Base-by-base conservation (phyloP, 2,329 filamentous ascomycete species). In the Fusarium sp. region DNA sequence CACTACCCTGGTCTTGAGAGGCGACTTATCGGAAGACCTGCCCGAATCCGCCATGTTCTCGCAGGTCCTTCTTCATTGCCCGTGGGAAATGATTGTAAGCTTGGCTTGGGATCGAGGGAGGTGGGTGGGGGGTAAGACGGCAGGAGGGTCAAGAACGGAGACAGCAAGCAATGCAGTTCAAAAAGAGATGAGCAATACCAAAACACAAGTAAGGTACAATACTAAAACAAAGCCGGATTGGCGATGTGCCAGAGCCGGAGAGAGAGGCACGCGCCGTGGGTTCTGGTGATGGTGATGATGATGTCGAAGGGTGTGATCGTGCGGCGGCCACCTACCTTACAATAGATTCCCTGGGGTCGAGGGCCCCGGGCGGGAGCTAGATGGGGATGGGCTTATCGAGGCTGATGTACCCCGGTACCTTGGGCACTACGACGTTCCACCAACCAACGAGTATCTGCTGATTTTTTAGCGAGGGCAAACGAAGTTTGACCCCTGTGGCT, bases 11-110 rank as follows among this genome's bases (percentile, higher is more conserved):
- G 76, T 70, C 61, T 80, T 77, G 63, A 78, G 67, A 69, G 83
- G 81, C 69, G 84, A 84, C 69, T 77, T 83, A 74, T 79, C 78
- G 69, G 78, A 75, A 67, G 81, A 75, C 69, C 78, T 81, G 77
- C 75, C 77, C 76, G 80, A 76, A 78, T 87, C 86, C 83, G 85
- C 81, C 86, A 88, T 88, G 77, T 77, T 81, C 70, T 79, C 72
- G 76, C 68, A 65, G 73, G 72, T 60, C 64, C 71, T 72, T 68
- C 74, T 68, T 81, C 81, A 83, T 82, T 75, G 75, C 82, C 80
- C 72, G 64, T 59, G 54, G 56, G 68, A 60, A 54, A 70, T 52
- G 64, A 60, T 24, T 54, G 60, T 45, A 56, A 63, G 54, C 58
- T 63, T 58, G 61, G 68, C 52, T 73, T 65, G 58, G 67, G 43